phyloP scores from a whole-genome alignment of 768 basidiomycete species.

The Psilocybe cyanescens region DNA sequence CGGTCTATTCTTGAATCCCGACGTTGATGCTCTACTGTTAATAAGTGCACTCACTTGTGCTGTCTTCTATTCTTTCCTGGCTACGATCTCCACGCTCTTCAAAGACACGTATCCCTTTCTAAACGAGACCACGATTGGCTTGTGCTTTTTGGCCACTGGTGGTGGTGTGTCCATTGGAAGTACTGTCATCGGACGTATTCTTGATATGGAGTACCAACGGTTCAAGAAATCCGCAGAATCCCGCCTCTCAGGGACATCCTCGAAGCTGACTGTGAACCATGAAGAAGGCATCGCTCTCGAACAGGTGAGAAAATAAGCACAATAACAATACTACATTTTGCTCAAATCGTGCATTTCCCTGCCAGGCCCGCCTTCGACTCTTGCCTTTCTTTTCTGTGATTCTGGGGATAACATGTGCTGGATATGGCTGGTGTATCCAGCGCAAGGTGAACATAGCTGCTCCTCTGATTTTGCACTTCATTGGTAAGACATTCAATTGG shows the following conservation, averaged over 20 bases:
- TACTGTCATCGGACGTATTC: slow-evolving; percentile 56
- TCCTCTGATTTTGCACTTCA: slow-evolving; percentile 53
- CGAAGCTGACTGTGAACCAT: slow-evolving; percentile 16
- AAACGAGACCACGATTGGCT: slow-evolving; percentile 65
- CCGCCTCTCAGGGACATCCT: not conserved
- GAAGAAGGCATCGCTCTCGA: slow-evolving; percentile 61
- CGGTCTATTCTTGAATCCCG: slow-evolving; percentile 53
- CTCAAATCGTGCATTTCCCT: slow-evolving; percentile 21
- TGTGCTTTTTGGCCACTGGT: slow-evolving; percentile 84
- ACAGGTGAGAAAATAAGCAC: slow-evolving; percentile 28
- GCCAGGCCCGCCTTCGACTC: slow-evolving; percentile 50
- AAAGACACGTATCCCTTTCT: slow-evolving; percentile 59
- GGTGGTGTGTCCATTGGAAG: slow-evolving; percentile 72
- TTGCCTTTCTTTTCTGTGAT: slow-evolving; percentile 45
- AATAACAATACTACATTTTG: slow-evolving; percentile 5
- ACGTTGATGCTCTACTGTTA: slow-evolving; percentile 54
- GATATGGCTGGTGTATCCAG: slow-evolving; percentile 67
- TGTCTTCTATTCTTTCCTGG: slow-evolving; percentile 62
- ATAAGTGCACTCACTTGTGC: slow-evolving; percentile 56
- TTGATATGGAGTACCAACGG: slow-evolving; percentile 66
- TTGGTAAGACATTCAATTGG: slow-evolving; percentile 27
- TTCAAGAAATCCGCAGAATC: slow-evolving; percentile 37
- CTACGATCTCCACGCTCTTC: slow-evolving; percentile 67
- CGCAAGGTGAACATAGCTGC: slow-evolving; percentile 49
- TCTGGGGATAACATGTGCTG: slow-evolving; percentile 44